Evolutionary conservation across 306 rosid genomes (phyloP).

Genomic region (Medicago ruthenica): DNA sequence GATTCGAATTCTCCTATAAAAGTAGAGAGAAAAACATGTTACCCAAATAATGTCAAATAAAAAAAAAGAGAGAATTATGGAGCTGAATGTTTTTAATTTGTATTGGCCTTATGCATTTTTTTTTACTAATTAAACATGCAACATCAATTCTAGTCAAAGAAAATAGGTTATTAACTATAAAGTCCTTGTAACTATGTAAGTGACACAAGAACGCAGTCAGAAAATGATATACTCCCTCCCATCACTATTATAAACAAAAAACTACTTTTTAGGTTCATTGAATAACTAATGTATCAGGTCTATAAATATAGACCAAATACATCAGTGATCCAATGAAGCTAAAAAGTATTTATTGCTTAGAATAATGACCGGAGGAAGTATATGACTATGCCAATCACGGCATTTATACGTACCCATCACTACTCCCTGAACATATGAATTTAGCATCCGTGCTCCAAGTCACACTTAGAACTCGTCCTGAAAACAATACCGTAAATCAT

Average conservation of each 20-base stretch:
- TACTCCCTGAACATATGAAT: constrained; percentile 83
- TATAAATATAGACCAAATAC: no score
- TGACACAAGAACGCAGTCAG: not conserved
- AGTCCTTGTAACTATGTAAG: not conserved
- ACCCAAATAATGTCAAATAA: not conserved
- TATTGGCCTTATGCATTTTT: constrained; percentile 54
- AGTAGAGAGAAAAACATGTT: constrained; percentile 11
- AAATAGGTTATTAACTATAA: not conserved
- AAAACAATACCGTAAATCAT: constrained; percentile 32
- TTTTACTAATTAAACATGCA: not conserved
- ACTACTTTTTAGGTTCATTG: no score
- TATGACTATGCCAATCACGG: constrained; percentile 6
- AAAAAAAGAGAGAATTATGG: not conserved
- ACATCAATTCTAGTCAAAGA: not conserved
- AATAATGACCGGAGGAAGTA: no score
- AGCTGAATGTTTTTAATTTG: constrained; percentile 45
- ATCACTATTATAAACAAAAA: no score
- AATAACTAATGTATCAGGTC: no score
- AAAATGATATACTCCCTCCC: not conserved
- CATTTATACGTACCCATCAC: constrained; percentile 77
- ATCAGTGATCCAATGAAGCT: no score
- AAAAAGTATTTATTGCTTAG: no score
- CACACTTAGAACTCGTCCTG: constrained; percentile 86
- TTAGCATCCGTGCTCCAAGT: constrained; percentile 85
- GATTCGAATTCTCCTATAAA: constrained; percentile 76